Evolutionary conservation across 2,329 filamentous ascomycete genomes (phyloP), one percentile per base, ranked within the genome.

Genomic region (Aspergillus tubingensis): DNA sequence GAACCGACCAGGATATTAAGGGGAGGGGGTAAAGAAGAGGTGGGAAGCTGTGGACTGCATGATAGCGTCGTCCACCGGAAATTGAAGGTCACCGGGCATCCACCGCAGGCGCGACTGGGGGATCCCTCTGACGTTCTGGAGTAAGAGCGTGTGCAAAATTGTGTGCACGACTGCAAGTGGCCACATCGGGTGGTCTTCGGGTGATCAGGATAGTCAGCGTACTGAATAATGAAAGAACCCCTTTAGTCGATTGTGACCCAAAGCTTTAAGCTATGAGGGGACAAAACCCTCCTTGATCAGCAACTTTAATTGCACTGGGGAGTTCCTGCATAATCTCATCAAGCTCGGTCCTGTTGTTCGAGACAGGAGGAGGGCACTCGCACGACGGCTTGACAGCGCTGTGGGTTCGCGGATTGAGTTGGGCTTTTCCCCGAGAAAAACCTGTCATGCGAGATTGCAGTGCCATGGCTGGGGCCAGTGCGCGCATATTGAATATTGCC

Each of bases 361-460:
- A 55, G 39, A 59, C 19, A n/a, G 51, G 13, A 39, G 47, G 25
- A 27, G 7, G 23, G 27, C 41, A 54, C 53, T 54, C 57, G 43
- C n/a, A 41, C 13, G 21, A 38, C 30, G 17, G 47, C 43, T 23
- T 41, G 58, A 56, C 51, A 54, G 27, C 15, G 8, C 23, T n/a
- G 36, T 50, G 27, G 44, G 54, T 50, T 49, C 44, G 23, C 21
- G 39, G 8, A 50, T 44, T 8, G 27, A 44, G 47, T 38, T 55
- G 47, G 19, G 11, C 6, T 36, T 38, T 52, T 52, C 48, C 41
- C 27, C 51, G 36, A 41, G 19, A 57, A 30, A 32, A 44, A 55
- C 47, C 53, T 60, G 63, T 58, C 55, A 55, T 57, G 63, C 61
- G 60, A 67, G 57, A 68, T 68, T 68, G 57, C 65, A 66, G 65